A percentile compares a stretch with the other conserved stretches of the same genome.
These are phyloP conservation scores for Saprolegnia diclina DNA, from an alignment of 352 stramenopile genomes.

Conservation along the genomic window DNA sequence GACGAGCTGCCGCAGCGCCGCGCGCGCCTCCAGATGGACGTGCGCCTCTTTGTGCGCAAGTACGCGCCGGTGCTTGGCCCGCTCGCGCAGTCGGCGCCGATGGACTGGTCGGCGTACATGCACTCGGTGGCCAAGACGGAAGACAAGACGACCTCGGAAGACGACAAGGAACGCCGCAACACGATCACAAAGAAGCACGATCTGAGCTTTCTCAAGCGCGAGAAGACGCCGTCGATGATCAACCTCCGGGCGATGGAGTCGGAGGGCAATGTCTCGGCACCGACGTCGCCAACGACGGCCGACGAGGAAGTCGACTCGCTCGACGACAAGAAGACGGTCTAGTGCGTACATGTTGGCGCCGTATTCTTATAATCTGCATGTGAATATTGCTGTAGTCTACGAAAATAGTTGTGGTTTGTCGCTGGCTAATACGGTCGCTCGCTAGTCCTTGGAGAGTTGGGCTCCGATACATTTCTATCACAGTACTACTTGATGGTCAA, in stretches of 20 bases:
- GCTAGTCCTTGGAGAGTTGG: too few relatives aligned
- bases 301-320: not conserved
- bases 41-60: slow-evolving; percentile 73
- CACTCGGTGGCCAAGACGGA: slow-evolving; percentile 31
- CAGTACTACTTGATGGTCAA: too few relatives aligned
- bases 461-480: too few relatives aligned
- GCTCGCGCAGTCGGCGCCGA: slow-evolving; percentile 56
- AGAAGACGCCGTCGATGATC: slow-evolving; percentile 27
- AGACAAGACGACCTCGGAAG: slow-evolving; percentile 27
- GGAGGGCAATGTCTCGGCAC: not conserved
- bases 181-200: slow-evolving; percentile 78
- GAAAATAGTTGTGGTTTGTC: too few relatives aligned
- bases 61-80: slow-evolving; percentile 54
- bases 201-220: slow-evolving; percentile 55
- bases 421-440: too few relatives aligned
- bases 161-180: slow-evolving; percentile 33
- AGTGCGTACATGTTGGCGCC: not conserved
- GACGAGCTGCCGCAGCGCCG: slow-evolving; percentile 67
- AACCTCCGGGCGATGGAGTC: slow-evolving; percentile 12
- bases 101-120: slow-evolving; percentile 85
- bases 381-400: too few relatives aligned
- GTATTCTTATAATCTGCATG: not conserved
- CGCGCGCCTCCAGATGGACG: slow-evolving; percentile 61
- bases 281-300: not conserved
- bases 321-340: slow-evolving; percentile 18